These are phyloP conservation scores for Aspergillus spinulosporus DNA, from an alignment of 2,329 filamentous ascomycete species.

Conservation along the genomic window DNA sequence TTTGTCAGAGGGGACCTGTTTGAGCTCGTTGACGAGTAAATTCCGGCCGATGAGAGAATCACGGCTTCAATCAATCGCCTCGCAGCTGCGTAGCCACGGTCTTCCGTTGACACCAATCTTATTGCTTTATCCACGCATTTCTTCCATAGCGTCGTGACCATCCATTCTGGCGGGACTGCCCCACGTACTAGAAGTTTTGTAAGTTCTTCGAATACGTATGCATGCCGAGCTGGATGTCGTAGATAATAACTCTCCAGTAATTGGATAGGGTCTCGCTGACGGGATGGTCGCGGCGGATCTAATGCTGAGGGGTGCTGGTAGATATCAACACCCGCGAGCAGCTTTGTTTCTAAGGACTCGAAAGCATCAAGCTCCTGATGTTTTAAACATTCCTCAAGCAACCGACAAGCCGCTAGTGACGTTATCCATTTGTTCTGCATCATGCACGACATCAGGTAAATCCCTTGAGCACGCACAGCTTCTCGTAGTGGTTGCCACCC, in stretches of 20 bases:
- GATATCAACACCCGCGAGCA: conserved; percentile 30
- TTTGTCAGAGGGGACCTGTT: not conserved
- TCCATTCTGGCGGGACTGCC: conserved; percentile 42
- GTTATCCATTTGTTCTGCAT: conserved; percentile 40
- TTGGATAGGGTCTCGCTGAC: conserved; percentile 29
- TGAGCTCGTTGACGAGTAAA: conserved; percentile 11
- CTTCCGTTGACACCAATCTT: conserved; percentile 37
- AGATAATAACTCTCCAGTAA: conserved; percentile 35
- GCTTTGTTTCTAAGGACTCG: conserved; percentile 35
- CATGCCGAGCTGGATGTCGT: conserved; percentile 20
- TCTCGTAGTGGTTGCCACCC: conserved; percentile 45
- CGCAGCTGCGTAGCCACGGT: conserved; percentile 34
- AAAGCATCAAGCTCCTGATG: conserved; percentile 39
- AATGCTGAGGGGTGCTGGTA: conserved; percentile 33
- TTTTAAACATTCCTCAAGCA: conserved; percentile 36
- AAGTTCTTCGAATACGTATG: conserved; percentile 38
- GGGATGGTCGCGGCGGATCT: conserved; percentile 22
- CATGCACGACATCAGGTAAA: conserved; percentile 39
- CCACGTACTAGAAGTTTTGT: conserved; percentile 36
- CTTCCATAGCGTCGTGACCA: conserved; percentile 42
- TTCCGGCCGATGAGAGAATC: conserved; percentile 31
- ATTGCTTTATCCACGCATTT: conserved; percentile 39
- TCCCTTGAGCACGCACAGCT: conserved; percentile 43
- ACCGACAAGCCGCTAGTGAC: conserved; percentile 30
- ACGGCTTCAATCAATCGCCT: conserved; percentile 36